Base-by-base conservation (phyloP, 257 asterid genomes). In the Capsicum chinense region DNA sequence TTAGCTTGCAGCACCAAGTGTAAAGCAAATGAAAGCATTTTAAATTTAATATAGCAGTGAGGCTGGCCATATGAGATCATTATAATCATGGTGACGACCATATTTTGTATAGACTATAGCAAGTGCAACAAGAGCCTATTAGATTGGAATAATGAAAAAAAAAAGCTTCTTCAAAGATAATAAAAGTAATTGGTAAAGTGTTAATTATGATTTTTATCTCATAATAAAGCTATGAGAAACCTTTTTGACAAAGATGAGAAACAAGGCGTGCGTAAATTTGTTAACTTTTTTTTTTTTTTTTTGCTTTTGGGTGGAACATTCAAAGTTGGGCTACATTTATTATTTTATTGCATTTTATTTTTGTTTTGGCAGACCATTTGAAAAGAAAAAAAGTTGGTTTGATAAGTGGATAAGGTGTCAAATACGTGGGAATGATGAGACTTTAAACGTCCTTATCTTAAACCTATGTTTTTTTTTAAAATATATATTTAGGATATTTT, bases 231-330 rank as follows among this genome's bases (percentile, higher is more conserved):
- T 84, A 62, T 33, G 62, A 78, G 37, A 78, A 62, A 13, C 63
- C 86, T 81, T 84, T 84, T 84, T 78, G 83, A 78, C 83, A 84
- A 84, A 83, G 6, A 48, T 13, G 78, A 54, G 74, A 84, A 84
- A 62, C 11, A 62, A 81, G 76, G 71, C 33, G 82, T 54, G 82
- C 78, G 19, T 68, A 56, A 69, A 83, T 56, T 70, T 37, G 16
- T 14, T 13, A 56, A 47, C 37, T 26, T n/a, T 14, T 14, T 17
- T 66, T 67, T 54, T 21, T 16, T 19, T 14, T 58, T 80, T 62
- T 62, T 1, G 59, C 59, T 52, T 69, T 42, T 83, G 56, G 39
- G 81, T 50, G 71, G 69, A 37, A 56, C 58, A 54, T 69, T 83
- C 85, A 83, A 83, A 83, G 85, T 44, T 68, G 52, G 63, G 85